phyloP scores from a whole-genome alignment of 306 rosid genomes.

The Parietaria judaica region DNA sequence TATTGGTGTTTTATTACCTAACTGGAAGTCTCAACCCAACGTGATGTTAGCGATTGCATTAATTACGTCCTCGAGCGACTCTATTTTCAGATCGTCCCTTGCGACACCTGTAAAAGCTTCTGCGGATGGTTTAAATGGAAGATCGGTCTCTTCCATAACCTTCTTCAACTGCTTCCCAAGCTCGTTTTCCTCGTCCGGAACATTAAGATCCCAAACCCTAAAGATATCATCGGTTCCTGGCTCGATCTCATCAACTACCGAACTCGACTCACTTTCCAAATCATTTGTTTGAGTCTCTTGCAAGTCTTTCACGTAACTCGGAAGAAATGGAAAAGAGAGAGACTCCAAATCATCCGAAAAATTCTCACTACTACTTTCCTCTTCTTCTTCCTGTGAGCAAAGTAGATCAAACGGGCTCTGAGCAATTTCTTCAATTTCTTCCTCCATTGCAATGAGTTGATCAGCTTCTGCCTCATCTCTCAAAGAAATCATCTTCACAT shows the following conservation, averaged over 20 bases:
- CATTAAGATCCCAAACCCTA: slow-evolving; percentile 63
- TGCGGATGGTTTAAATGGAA: slow-evolving; percentile 16
- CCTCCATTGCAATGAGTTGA: background rate
- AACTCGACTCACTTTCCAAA: slow-evolving; percentile 18
- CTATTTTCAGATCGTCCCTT: slow-evolving; percentile 27
- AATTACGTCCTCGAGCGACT: slow-evolving; percentile 30
- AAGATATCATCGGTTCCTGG: slow-evolving; percentile 40
- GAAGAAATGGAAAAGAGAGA: slow-evolving; percentile 51
- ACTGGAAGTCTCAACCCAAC: slow-evolving; percentile 14
- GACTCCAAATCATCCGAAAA: slow-evolving; percentile 20
- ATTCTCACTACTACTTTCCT: slow-evolving; percentile 18
- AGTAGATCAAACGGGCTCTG: slow-evolving; percentile 10
- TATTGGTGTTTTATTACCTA: background rate
- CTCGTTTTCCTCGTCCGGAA: slow-evolving; percentile 54
- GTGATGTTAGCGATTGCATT: slow-evolving; percentile 47
- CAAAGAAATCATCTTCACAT: slow-evolving; percentile 20
- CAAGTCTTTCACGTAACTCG: slow-evolving; percentile 46
- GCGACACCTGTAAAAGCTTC: slow-evolving; percentile 15
- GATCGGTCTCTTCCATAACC: slow-evolving; percentile 32
- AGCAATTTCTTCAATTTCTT: slow-evolving; percentile 1
- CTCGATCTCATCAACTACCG: slow-evolving; percentile 25
- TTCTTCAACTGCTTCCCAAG: slow-evolving; percentile 45
- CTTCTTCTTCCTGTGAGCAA: slow-evolving; percentile 11
- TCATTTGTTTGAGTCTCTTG: slow-evolving; percentile 12
- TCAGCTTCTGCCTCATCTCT: slow-evolving; percentile 11